Percentiles rank a stretch among this genome's conserved stretches.
Evolutionary conservation across 768 basidiomycete species (phyloP).

Genomic region (Xerocomellus dryophilus): DNA sequence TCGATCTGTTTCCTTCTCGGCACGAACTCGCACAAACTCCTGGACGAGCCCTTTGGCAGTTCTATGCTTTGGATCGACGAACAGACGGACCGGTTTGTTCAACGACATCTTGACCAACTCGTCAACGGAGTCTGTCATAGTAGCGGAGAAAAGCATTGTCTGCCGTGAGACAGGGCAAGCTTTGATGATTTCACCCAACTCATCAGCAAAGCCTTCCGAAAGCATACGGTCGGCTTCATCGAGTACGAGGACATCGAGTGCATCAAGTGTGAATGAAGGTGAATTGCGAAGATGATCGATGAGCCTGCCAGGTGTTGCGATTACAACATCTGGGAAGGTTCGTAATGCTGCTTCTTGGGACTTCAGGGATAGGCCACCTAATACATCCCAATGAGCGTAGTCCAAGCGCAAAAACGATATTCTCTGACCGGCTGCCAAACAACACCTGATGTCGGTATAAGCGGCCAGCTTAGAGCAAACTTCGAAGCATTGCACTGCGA

Average conservation of each 20-base stretch:
- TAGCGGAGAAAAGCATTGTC: constrained; percentile 98
- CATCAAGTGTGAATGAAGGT: constrained; percentile 86
- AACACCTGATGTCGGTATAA: constrained; percentile 87
- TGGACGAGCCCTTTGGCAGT: constrained; percentile 86
- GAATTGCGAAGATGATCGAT: constrained; percentile 98
- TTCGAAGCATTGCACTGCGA: constrained; percentile 94
- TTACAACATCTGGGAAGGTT: constrained; percentile 86
- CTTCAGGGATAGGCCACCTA: constrained; percentile 91
- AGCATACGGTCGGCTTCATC: constrained; percentile 99
- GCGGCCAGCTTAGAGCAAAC: constrained; percentile 82
- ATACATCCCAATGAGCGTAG: constrained; percentile 6
- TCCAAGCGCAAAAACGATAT: not conserved
- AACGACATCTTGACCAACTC: constrained; percentile 90
- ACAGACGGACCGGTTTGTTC: constrained; percentile 89
- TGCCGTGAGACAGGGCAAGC: constrained; percentile 86
- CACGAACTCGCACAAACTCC: constrained; percentile 91
- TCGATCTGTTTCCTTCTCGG: constrained; percentile 73
- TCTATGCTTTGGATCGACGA: constrained; percentile 90
- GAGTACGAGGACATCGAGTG: constrained; percentile 88
- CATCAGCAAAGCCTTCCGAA: constrained; percentile 91
- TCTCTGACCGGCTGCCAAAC: constrained; percentile 80
- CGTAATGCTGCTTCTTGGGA: constrained; percentile 85
- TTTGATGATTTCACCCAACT: constrained; percentile 89
- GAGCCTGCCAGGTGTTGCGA: constrained; percentile 95
- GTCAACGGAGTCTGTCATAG: constrained; percentile 97